phyloP scores from a whole-genome alignment of 1,284 basidiomycete species.

The Mycena citricolor region DNA sequence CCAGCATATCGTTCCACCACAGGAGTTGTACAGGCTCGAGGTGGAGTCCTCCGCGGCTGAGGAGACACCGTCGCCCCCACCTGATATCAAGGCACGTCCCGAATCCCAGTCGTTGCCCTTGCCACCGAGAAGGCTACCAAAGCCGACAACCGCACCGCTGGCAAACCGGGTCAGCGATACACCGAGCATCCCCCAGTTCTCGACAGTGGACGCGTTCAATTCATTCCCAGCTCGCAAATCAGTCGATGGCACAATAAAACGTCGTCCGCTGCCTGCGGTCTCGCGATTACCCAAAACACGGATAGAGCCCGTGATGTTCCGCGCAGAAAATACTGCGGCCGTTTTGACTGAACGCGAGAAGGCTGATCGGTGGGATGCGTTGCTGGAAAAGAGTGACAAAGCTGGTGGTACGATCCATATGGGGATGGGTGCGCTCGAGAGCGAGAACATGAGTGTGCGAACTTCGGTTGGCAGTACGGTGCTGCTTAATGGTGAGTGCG shows the following conservation, averaged over 20 bases:
- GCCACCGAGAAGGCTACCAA: constrained; percentile 17
- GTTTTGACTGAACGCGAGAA: constrained; percentile 65
- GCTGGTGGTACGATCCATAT: constrained; percentile 72
- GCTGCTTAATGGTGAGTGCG: too few relatives aligned
- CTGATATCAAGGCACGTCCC: too few relatives aligned
- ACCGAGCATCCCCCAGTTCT: constrained; percentile 39
- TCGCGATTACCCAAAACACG: constrained; percentile 24
- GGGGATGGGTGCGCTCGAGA: constrained; percentile 28
- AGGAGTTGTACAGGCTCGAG: constrained; percentile 42
- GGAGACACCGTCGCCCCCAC: constrained; percentile 16
- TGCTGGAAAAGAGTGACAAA: constrained; percentile 58
- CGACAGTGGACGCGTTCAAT: constrained; percentile 35
- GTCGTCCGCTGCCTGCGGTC: constrained; percentile 14
- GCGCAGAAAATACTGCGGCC: constrained; percentile 27
- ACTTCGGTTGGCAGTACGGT: too few relatives aligned
- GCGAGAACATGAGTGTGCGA: too few relatives aligned
- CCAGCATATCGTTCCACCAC: constrained; percentile 53
- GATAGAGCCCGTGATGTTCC: constrained; percentile 44
- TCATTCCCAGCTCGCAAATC: constrained; percentile 28
- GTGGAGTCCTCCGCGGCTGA: constrained; percentile 20
- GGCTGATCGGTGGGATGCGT: constrained; percentile 64
- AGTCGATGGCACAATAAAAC: constrained; percentile 12
- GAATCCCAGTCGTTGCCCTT: constrained; percentile 23
- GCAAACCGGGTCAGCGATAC: constrained; percentile 25
- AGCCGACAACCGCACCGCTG: constrained; percentile 1